Conservation (phyloP, 306 rosid species). For the Amphicarpaea edgeworthii region DNA sequence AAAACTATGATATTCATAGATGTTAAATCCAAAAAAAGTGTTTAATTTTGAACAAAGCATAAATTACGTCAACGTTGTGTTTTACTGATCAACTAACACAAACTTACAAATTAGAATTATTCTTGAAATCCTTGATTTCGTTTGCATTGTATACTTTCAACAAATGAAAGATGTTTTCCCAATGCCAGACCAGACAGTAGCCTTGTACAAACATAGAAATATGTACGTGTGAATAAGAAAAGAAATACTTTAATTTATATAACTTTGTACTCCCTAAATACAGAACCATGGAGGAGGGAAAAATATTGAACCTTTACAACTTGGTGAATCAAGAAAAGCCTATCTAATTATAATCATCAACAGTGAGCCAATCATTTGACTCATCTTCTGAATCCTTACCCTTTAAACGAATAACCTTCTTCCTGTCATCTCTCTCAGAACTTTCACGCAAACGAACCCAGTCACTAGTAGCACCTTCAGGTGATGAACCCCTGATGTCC, state of each 20-base stretch:
- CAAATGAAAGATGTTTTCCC: conserved; percentile 14
- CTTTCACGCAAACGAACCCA: conserved; percentile 80
- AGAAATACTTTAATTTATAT: conserved; percentile 35
- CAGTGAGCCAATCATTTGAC: conserved; percentile 85
- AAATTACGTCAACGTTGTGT: neutral
- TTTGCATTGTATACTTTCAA: conserved; percentile 16
- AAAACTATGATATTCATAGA: neutral
- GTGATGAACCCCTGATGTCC: conserved; percentile 58
- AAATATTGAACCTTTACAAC: conserved; percentile 58
- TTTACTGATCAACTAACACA: neutral
- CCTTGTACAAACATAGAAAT: conserved; percentile 24
- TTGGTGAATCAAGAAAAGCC: conserved; percentile 28
- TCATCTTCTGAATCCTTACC: conserved; percentile 86
- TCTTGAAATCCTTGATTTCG: conserved; percentile 16
- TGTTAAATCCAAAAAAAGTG: neutral
- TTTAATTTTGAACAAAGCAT: neutral
- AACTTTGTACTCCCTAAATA: conserved; percentile 36
- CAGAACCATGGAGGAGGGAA: conserved; percentile 37
- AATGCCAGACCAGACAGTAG: conserved; percentile 18
- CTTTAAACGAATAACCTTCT: conserved; percentile 45
- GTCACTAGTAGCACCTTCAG: conserved; percentile 69
- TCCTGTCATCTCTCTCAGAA: conserved; percentile 48
- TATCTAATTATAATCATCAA: conserved; percentile 71
- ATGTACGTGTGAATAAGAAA: conserved; percentile 26
- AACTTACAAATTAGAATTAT: neutral